Base-by-base conservation (phyloP, 2,329 filamentous ascomycete species). In the Xylaria sp. region DNA sequence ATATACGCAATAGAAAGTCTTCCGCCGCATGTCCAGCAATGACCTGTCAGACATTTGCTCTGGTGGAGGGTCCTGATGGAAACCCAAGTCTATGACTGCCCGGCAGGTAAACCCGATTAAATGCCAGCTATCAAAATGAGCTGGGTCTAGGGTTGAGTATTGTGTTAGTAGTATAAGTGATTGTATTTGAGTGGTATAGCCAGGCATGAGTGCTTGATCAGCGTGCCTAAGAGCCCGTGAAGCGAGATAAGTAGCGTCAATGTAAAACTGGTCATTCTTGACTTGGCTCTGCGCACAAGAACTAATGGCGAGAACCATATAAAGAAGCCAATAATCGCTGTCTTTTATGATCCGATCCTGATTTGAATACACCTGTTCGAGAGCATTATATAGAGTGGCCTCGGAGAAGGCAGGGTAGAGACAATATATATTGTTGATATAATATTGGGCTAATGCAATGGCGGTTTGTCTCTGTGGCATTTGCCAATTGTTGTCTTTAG, bases 81-180 rank as follows among this genome's bases (percentile, higher is more conserved):
- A 90, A 8, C 96, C 96, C 36, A 98, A 83, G 81, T 99, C 96
- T 25, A 98, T 88, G 77, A 95, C 90, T 6, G 94, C 93, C 67
- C 95, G 89, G 49, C 93, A 93, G 7, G 95, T 94, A 78, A 96
- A 94, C 7, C 95, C 96, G 65, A 98, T 92, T 70, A 98, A 82
- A 72, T 96, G 94, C 94, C 96, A 98, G 75, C 92, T 94, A 76
- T 97, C 94, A 76, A 97, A 98, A 77, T 97, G 94, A 51, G 91
- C 89, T 1, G 95, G 94, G 75, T 98, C 94, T 59, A 97, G 85
- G 83, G 96, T 92, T 2, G 95, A 91, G 79, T 97, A 98, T 75
- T 97, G 90, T 0, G 94, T 94, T 62, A 98, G 87, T 1, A 98
- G 85, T 2, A 98, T 82, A 25, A 98, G 85, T 0, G 94, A 94